Percentiles rank a stretch among this genome's conserved stretches.
These are phyloP conservation scores for Helotiales sp. DNA, from an alignment of 2,329 filamentous ascomycete genomes.

Conservation along the genomic window DNA sequence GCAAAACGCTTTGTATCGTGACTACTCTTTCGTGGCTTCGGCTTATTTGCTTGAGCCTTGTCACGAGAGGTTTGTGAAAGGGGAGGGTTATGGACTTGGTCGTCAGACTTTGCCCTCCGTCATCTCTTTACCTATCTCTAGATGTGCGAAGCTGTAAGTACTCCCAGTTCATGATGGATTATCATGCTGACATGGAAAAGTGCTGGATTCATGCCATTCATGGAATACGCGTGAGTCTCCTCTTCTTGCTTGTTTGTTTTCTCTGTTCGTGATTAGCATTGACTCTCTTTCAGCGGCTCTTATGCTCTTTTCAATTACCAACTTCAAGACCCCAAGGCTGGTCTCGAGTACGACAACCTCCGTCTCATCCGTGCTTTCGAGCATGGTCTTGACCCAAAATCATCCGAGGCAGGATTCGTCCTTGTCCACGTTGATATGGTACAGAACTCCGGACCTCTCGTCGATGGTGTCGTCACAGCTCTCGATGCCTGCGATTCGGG, in stretches of 20 bases:
- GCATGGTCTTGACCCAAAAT: constrained; percentile 79
- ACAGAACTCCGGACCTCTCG: constrained; percentile 75
- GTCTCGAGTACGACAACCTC: constrained; percentile 66
- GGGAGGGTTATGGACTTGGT: constrained; percentile 76
- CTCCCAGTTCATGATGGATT: not conserved
- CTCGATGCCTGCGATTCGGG: constrained; percentile 56
- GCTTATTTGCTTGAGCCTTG: constrained; percentile 91
- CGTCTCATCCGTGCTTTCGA: constrained; percentile 91
- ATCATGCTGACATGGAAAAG: constrained; percentile 31
- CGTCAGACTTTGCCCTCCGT: constrained; percentile 70
- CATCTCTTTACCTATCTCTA: constrained; percentile 79
- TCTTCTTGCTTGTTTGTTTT: too few species aligned
- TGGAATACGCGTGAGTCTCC: constrained; percentile 68
- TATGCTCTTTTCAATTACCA: constrained; percentile 71
- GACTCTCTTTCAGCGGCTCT: constrained; percentile 49
- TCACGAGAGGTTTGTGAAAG: constrained; percentile 70
- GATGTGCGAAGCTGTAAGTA: constrained; percentile 84
- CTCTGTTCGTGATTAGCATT: too few species aligned
- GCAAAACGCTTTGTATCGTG: constrained; percentile 84
- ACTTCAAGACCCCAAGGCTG: constrained; percentile 54
- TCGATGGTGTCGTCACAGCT: constrained; percentile 69
- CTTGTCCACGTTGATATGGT: constrained; percentile 97
- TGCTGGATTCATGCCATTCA: constrained; percentile 83
- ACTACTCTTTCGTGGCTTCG: constrained; percentile 89
- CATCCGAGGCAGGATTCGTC: constrained; percentile 94